These are phyloP conservation scores for thale cress (Arabidopsis thaliana) DNA, from an alignment of 345 rosid species.

Conservation along the genomic window DNA sequence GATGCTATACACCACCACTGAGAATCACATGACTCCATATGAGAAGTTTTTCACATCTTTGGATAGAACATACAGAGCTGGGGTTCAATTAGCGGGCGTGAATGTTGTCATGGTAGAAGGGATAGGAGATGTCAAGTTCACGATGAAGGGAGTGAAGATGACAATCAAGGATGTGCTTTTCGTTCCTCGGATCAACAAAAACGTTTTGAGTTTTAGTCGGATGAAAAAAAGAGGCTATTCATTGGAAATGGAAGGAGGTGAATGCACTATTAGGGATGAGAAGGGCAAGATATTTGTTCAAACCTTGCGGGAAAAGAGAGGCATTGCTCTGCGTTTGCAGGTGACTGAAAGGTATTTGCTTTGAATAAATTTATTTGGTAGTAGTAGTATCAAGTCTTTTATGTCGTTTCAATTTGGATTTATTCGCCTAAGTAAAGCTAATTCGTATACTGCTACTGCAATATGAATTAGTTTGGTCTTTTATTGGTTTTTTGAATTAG, in stretches of 20 bases:
- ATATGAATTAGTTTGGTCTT: slow-evolving; percentile 6
- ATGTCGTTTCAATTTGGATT: background rate
- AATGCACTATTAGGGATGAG: background rate
- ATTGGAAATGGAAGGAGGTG: too few relatives aligned
- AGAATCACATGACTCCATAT: slow-evolving; percentile 28
- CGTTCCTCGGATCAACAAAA: slow-evolving; percentile 16
- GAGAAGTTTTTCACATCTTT: slow-evolving; percentile 13
- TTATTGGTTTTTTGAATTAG: slow-evolving; percentile 3
- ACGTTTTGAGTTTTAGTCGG: slow-evolving; percentile 13
- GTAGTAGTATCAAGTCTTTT: background rate
- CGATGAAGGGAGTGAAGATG: slow-evolving; percentile 9
- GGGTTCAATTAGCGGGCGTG: background rate
- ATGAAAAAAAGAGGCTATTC: too few relatives aligned
- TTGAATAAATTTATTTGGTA: slow-evolving; percentile 3
- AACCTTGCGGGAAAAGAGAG: slow-evolving; percentile 27
- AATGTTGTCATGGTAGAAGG: slow-evolving; percentile 8
- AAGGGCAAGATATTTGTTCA: slow-evolving; percentile 23
- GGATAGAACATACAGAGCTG: slow-evolving; percentile 16
- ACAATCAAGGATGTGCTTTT: slow-evolving; percentile 17
- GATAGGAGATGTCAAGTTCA: slow-evolving; percentile 16
- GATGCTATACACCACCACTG: slow-evolving; percentile 13
- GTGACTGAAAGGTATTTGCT: slow-evolving; percentile 10
- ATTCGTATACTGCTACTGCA: background rate
- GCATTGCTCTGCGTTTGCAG: slow-evolving; percentile 30
- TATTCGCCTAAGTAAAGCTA: background rate